These are phyloP conservation scores for Ajuga reptans DNA, from an alignment of 305 asterid genomes.

Conservation along the genomic window DNA sequence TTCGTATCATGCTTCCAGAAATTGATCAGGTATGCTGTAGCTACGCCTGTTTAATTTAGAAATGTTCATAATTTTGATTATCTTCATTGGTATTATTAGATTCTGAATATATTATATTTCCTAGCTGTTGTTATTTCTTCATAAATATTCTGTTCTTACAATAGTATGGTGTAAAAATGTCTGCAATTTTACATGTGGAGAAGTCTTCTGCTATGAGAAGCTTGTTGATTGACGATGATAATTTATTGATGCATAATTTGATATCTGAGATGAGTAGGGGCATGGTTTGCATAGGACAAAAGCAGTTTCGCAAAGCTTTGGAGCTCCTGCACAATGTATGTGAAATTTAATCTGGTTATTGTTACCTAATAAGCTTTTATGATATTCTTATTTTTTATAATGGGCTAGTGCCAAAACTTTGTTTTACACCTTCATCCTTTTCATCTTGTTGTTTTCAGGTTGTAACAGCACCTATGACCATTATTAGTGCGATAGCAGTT, in stretches of 20 bases:
- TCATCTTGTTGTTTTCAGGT: conserved; percentile 44
- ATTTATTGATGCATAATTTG: conserved; percentile 20
- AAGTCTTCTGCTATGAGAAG: background rate
- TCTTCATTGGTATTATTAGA: conserved; percentile 4
- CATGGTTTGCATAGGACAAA: conserved; percentile 87
- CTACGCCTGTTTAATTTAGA: conserved; percentile 4
- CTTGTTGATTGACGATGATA: conserved; percentile 2
- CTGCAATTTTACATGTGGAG: background rate
- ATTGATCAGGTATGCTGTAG: background rate
- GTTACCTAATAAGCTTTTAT: background rate
- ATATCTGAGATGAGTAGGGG: conserved; percentile 49
- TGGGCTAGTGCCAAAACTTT: background rate
- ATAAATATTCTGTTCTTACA: background rate
- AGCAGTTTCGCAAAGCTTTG: conserved; percentile 69
- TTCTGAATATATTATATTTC: conserved; percentile 1
- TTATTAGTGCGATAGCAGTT: conserved; percentile 72
- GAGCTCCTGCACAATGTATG: conserved; percentile 87
- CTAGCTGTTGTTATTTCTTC: background rate
- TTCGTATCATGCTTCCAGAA: background rate
- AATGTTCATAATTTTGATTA: background rate
- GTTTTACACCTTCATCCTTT: background rate
- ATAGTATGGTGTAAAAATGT: background rate
- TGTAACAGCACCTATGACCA: conserved; percentile 89
- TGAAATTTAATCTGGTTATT: conserved; percentile 10
- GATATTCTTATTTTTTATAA: conserved; percentile 4